These are phyloP conservation scores for Mycena sanguinolenta DNA, from an alignment of 768 basidiomycete genomes.

Conservation along the genomic window DNA sequence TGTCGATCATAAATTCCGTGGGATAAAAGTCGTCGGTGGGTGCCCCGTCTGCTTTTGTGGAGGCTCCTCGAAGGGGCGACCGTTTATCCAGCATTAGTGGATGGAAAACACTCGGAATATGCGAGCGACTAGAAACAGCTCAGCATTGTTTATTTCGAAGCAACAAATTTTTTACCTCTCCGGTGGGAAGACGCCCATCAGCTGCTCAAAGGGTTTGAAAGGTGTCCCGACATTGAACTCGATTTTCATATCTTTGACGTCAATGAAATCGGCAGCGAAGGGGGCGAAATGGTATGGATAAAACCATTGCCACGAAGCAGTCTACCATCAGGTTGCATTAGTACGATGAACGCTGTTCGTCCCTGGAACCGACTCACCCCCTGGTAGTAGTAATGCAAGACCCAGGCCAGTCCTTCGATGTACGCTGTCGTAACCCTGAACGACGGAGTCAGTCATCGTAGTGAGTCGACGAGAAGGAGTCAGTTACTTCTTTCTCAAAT, in stretches of 20 bases:
- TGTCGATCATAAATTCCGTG: slow-evolving; percentile 91
- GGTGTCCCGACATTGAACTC: slow-evolving; percentile 85
- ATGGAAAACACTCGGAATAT: slow-evolving; percentile 91
- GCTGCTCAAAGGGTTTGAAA: slow-evolving; percentile 96
- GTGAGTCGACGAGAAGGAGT: background rate
- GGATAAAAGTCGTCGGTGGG: slow-evolving; percentile 82
- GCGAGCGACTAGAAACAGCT: slow-evolving; percentile 72
- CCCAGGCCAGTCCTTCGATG: slow-evolving; percentile 96
- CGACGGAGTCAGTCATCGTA: slow-evolving; percentile 12
- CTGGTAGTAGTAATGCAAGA: slow-evolving; percentile 97
- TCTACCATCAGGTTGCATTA: slow-evolving; percentile 54
- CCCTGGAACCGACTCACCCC: slow-evolving; percentile 70
- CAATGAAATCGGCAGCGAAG: slow-evolving; percentile 94
- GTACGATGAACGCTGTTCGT: slow-evolving; percentile 28
- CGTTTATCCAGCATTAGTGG: slow-evolving; percentile 86
- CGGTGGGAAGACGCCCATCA: slow-evolving; percentile 98
- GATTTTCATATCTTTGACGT: slow-evolving; percentile 83
- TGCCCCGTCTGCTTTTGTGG: slow-evolving; percentile 55
- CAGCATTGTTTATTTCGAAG: slow-evolving; percentile 25
- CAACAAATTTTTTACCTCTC: slow-evolving; percentile 71
- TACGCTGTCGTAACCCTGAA: slow-evolving; percentile 85
- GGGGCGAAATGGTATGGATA: slow-evolving; percentile 99
- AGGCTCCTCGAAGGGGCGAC: slow-evolving; percentile 60
- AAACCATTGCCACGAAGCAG: slow-evolving; percentile 98
- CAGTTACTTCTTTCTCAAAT: slow-evolving; percentile 79